Conservation (phyloP, 768 basidiomycete species). For the Leccinum subgranulosum region DNA sequence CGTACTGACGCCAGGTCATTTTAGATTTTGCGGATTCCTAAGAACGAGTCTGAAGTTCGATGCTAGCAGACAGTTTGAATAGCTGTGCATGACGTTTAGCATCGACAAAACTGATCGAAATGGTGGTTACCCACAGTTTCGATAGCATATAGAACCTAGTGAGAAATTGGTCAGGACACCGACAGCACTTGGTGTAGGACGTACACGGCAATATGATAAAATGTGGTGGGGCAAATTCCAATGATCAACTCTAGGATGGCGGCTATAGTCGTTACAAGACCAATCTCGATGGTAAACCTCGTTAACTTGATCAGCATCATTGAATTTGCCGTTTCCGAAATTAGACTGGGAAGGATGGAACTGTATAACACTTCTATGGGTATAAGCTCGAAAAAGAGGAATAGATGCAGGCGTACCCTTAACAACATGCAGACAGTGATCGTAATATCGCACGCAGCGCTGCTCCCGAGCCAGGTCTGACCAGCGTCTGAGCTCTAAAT, state of each 20-base stretch:
- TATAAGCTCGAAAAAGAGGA: neutral
- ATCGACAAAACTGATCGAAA: neutral
- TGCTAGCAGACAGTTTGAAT: too few relatives aligned
- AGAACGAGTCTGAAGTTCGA: too few relatives aligned
- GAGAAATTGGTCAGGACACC: too few relatives aligned
- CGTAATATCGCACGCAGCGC: neutral
- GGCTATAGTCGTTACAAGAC: slow-evolving; percentile 19
- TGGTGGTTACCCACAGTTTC: neutral
- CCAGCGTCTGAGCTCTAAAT: neutral
- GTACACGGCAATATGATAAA: slow-evolving; percentile 20
- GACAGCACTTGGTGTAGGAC: neutral
- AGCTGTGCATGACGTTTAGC: too few relatives aligned
- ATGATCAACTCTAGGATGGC: slow-evolving; percentile 18
- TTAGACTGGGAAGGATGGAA: slow-evolving; percentile 9
- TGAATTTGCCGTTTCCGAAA: slow-evolving; percentile 1
- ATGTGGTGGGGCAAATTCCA: neutral
- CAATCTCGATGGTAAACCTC: slow-evolving; percentile 24
- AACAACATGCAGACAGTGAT: neutral
- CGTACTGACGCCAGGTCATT: too few relatives aligned
- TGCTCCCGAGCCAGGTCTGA: neutral
- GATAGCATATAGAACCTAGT: neutral
- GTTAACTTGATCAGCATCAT: slow-evolving; percentile 10
- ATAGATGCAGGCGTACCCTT: neutral
- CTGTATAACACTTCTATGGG: neutral
- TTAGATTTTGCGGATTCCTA: too few relatives aligned